These are phyloP conservation scores for Blastobotrys apis DNA, from an alignment of 1,139 yeast species.

Conservation along the genomic window DNA sequence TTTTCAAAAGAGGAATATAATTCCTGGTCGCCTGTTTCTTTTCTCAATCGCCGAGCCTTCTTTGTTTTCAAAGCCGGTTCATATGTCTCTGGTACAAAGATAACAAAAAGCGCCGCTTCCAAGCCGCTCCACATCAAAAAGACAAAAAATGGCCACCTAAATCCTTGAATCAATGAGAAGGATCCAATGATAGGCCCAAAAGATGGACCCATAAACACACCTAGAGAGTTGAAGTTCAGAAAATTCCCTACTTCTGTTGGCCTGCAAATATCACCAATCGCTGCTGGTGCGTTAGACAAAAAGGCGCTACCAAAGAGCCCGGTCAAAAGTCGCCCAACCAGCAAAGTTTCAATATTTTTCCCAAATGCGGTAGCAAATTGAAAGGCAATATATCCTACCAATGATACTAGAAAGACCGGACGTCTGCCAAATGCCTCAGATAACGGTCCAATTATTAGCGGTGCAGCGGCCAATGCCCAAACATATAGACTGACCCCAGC, in stretches of 20 bases:
- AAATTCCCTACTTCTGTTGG: conserved; percentile 60
- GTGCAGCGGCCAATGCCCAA: conserved; percentile 59
- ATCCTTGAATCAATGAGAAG: conserved; percentile 30
- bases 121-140: conserved; percentile 60
- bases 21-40: conserved; percentile 60
- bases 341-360: conserved; percentile 62
- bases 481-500: conserved; percentile 61
- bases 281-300: conserved; percentile 76
- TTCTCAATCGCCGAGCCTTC: conserved; percentile 37
- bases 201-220: conserved; percentile 64
- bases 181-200: conserved; percentile 62
- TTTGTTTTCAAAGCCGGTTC: conserved; percentile 45
- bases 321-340: conserved; percentile 56
- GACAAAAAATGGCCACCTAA: conserved; percentile 53
- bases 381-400: conserved; percentile 47
- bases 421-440: conserved; percentile 62
- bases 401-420: conserved; percentile 42
- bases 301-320: conserved; percentile 65
- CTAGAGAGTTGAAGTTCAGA: conserved; percentile 56
- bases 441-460: conserved; percentile 58
- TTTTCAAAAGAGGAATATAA: conserved; percentile 94
- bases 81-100: conserved; percentile 65
- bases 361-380: conserved; percentile 61
- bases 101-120: conserved; percentile 42
- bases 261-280: conserved; percentile 68